Evolutionary conservation across 169 alveolate genomes (phyloP).

Genomic region (Perkinsus olseni): DNA sequence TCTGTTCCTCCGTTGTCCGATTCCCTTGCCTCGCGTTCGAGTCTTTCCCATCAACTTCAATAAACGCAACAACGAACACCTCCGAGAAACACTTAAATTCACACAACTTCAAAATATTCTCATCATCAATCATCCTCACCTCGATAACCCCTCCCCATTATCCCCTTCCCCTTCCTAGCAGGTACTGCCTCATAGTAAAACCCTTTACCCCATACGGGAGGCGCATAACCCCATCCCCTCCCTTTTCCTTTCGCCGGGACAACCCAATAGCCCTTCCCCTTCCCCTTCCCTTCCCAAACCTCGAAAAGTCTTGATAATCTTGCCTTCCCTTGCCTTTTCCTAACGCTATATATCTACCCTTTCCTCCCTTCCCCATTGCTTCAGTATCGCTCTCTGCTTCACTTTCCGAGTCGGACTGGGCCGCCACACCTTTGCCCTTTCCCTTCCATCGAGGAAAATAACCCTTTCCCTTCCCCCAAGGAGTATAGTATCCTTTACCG

Average conservation of each 20-base stretch:
- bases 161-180: too few relatives aligned
- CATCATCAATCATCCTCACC: background rate
- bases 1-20: background rate
- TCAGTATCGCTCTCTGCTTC: background rate
- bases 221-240: background rate
- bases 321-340: background rate
- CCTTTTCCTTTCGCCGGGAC: background rate
- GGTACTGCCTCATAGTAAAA: background rate
- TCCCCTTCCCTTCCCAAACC: background rate
- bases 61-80: background rate
- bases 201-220: background rate
- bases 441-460: background rate
- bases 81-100: background rate
- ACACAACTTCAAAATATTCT: background rate
- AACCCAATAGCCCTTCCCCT: background rate
- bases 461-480: background rate
- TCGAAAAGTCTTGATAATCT: background rate
- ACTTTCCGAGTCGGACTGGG: background rate
- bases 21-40: background rate
- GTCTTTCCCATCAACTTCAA: background rate
- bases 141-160: too few relatives aligned
- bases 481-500: background rate
- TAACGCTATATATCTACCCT: background rate
- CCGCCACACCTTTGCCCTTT: background rate
- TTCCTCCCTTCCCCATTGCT: background rate